Evolutionary conservation across 345 rosid species (phyloP), one percentile per base, ranked within the genome.

Genomic region (Trapa incisa): DNA sequence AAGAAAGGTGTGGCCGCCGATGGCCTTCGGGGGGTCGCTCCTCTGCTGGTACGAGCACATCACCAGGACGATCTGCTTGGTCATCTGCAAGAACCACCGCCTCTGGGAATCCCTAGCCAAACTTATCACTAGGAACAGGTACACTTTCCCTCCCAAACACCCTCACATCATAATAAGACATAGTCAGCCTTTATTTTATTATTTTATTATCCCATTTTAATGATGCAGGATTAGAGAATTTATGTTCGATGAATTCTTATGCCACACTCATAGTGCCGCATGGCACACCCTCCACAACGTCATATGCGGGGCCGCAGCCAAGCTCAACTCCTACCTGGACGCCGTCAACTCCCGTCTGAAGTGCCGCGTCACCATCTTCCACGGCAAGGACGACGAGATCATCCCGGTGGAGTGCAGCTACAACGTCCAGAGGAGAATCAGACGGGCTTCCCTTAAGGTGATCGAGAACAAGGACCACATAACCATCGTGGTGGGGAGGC

Each of bases 201-300:
- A 22, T 22, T 22, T 22, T 22, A 22, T 22, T 22, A 22, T 22
- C 29, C 29, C 29, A 22, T 22, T 22, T 22, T 22, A 22, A 22
- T 22, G 29, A 22, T 41, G 43, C 82, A 95, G 99, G 88, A 72
- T 89, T 32, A 79, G 87, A 74, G 87, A 96, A 48, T 95, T 77
- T 73, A 78, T 95, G 80, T 67, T 91, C 33, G 99, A 91, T 78
- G 99, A 96, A 42, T 95, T 91, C 75, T 85, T 83, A 64, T 87
- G 96, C 81, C 99, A 95, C 82, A 89, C 97, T 43, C 95, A 89
- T 43, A 89, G 85, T 14, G 93, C 97, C 1, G 91, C 96, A 3
- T 91, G 99, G 99, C 99, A 95, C 73, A 89, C 99, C 1, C 81
- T 95, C 35, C 99, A 95, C 89, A 95, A 95, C 82, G 82, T 95